Conservation (phyloP, 1,284 basidiomycete species). For the Pascua sp. region DNA sequence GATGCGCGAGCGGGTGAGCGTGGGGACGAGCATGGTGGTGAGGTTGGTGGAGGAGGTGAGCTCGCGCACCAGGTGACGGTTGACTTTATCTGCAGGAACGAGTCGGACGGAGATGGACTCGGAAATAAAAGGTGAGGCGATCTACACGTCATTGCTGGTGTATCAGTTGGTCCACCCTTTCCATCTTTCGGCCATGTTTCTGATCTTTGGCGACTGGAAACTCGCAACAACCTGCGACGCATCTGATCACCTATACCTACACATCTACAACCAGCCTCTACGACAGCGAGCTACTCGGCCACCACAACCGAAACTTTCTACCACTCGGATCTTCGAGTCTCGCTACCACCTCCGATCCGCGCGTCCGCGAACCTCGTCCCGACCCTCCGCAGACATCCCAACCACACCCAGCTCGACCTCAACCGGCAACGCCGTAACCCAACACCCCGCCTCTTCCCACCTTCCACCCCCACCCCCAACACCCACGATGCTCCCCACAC, state of each 20-base stretch:
- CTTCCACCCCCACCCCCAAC: background rate
- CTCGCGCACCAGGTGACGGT: background rate
- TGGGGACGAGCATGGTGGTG: constrained; percentile 1
- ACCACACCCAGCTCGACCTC: background rate
- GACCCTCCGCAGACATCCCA: background rate
- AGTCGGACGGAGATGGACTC: no score
- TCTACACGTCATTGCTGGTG: background rate
- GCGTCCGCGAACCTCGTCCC: background rate
- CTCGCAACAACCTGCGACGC: no score
- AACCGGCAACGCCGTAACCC: background rate
- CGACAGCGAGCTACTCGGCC: no score
- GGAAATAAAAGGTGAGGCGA: background rate
- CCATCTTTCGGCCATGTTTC: no score
- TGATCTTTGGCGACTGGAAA: no score
- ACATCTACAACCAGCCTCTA: background rate
- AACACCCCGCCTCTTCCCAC: constrained; percentile 1
- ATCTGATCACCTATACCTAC: no score
- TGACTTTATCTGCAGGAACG: background rate
- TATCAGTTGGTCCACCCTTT: no score
- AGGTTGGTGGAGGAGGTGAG: background rate
- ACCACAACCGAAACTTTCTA: no score
- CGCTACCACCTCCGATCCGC: background rate
- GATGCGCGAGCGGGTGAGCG: background rate
- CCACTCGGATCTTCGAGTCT: background rate
- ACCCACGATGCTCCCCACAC: constrained; percentile 14